Conservation (phyloP, 148 eudicot genomes). For the Rhododendron kiyosumense region DNA sequence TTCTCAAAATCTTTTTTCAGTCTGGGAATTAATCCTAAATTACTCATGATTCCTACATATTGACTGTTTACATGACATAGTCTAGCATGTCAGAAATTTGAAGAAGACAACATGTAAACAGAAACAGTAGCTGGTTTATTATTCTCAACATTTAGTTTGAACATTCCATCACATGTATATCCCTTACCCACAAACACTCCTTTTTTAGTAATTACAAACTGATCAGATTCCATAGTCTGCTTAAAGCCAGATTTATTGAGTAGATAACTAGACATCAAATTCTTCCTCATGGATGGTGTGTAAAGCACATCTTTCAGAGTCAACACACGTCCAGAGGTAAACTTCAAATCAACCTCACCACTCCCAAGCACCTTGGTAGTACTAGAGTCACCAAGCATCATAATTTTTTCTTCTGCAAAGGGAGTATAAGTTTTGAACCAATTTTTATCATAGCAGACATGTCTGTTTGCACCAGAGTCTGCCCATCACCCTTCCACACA, state of each 20-base stretch:
- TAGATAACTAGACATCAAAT: not conserved
- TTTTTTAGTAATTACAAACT: not conserved
- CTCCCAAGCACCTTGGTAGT: not conserved
- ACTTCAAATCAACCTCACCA: not conserved
- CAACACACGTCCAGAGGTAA: not conserved
- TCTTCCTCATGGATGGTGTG: not conserved
- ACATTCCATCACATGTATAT: not conserved
- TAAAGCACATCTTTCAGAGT: not conserved
- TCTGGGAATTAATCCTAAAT: not conserved
- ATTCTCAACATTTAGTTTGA: not conserved
- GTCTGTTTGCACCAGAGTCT: not conserved
- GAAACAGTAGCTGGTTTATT: not conserved
- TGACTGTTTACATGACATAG: not conserved
- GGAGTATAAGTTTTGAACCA: not conserved
- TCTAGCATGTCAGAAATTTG: not conserved
- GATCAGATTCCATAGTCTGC: not conserved
- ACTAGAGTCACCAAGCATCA: not conserved
- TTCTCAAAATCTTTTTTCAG: not conserved
- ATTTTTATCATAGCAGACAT: not conserved
- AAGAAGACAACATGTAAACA: too few species aligned
- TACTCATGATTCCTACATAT: not conserved
- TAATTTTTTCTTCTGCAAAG: not conserved
- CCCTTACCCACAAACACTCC: not conserved
- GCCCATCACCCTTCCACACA: not conserved
- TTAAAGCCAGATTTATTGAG: not conserved